Evolutionary conservation across 2,329 filamentous ascomycete genomes (phyloP), one percentile per base, ranked within the genome.

Genomic region (Trichoderma brevicompactum): DNA sequence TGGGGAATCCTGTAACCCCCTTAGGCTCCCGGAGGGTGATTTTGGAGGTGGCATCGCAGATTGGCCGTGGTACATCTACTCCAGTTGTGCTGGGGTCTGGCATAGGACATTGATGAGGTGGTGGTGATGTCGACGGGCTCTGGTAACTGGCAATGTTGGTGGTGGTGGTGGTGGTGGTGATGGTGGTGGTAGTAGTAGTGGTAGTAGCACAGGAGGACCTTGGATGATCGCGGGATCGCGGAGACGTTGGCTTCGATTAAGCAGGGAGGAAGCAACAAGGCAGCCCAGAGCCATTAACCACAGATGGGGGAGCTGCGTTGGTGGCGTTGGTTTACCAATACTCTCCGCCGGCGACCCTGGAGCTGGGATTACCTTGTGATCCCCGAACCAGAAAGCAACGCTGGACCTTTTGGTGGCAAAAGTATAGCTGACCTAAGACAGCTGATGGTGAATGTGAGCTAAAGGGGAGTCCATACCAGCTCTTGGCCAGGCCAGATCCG

Each of bases 61-160:
- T 73, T 59, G 77, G 70, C 58, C 78, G 76, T 55, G 78, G 73
- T 68, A 80, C 73, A 64, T 79, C 77, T 75, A 80, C 78, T 59
- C 80, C 79, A 69, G 75, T 70, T 71, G 75, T 76, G 72, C 75
- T 77, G 61, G 75, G 75, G 68, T 43, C 62, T 43, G 80, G 77
- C 68, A 78, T 75, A 53, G 81, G 78, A 71, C 83, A 84, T 68
- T 82, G 80, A 71, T 83, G 82, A 68, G 82, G 78, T 81, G 84
- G 83, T 69, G 49, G 44, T 17, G 61, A 48, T 52, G 65, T 60
- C 61, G 55, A 65, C 28, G 10, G 10, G 53, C 38, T 53, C 28
- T 46, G 56, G 43, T 44, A 56, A 34, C 19, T 49, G 54, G 44
- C 54, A 36, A 36, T 40, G 44, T 28, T 28, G 23, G 23, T 28